Evolutionary conservation across 139 green algal genomes (phyloP).

Genomic region (Chlamydomonas sphaeroides): DNA sequence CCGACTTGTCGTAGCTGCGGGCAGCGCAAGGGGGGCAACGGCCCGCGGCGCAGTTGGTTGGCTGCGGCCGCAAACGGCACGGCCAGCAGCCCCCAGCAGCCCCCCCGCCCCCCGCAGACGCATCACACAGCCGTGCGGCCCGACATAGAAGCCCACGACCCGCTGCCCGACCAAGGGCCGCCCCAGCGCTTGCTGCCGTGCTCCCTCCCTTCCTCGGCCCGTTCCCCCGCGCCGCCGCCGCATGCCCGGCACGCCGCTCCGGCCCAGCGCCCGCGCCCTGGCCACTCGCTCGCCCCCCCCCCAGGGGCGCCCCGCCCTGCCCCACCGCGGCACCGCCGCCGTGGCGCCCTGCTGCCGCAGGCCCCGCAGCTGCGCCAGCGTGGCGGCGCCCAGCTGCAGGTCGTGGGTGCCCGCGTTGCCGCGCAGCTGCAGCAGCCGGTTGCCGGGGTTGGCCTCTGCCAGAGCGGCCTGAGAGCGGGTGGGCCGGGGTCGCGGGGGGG

Average conservation of each 20-base stretch:
- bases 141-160: too few relatives aligned
- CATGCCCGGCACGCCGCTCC: too few relatives aligned
- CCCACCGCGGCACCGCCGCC: constrained; percentile 62
- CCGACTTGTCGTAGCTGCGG: constrained; percentile 94
- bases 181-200: too few relatives aligned
- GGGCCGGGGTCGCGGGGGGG: too few relatives aligned
- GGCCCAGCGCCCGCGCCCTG: background rate
- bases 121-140: too few relatives aligned
- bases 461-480: too few relatives aligned
- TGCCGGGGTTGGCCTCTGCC: constrained; percentile 67
- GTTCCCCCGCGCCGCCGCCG: background rate
- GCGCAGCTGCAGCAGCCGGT: constrained; percentile 87
- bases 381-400: constrained; percentile 82
- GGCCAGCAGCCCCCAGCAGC: too few relatives aligned
- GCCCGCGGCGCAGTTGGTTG: background rate
- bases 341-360: constrained; percentile 37
- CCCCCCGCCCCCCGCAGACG: too few relatives aligned
- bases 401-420: constrained; percentile 97
- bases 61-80: too few relatives aligned
- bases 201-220: background rate
- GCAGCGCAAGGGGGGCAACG: background rate
- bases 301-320: background rate
- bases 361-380: constrained; percentile 65
- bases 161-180: too few relatives aligned
- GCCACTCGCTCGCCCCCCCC: background rate